Evolutionary conservation across 1,284 basidiomycete genomes (phyloP).

Genomic region (Ganoderma lucidum): DNA sequence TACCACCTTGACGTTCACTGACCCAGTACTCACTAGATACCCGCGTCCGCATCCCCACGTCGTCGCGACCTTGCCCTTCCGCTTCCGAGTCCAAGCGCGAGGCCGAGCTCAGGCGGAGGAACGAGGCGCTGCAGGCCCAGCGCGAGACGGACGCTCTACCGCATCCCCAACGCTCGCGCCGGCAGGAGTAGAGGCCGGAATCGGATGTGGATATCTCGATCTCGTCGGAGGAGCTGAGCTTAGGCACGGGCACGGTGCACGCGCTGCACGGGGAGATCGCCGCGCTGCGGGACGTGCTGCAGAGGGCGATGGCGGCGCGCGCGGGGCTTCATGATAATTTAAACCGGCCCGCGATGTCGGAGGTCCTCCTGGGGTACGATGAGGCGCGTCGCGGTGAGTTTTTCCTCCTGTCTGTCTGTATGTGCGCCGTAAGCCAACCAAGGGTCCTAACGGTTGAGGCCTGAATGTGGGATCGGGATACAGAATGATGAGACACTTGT

Average conservation of each 20-base stretch:
- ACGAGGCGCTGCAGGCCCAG: not conserved
- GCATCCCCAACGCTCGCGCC: not conserved
- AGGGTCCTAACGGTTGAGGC: too few species aligned
- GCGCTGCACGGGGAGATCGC: not conserved
- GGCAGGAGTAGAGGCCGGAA: not conserved
- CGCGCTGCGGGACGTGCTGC: not conserved
- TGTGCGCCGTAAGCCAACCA: too few species aligned
- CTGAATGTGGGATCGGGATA: too few species aligned
- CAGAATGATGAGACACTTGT: too few species aligned
- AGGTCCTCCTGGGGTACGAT: too few species aligned
- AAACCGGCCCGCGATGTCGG: too few species aligned
- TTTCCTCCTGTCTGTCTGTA: too few species aligned
- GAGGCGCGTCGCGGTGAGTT: too few species aligned
- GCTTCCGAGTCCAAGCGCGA: not conserved
- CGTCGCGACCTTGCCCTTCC: too few species aligned
- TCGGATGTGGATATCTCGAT: not conserved
- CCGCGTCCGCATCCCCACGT: too few species aligned
- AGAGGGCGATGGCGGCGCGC: too few species aligned
- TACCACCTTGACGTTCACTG: not conserved
- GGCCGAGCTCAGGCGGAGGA: not conserved
- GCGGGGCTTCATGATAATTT: too few species aligned
- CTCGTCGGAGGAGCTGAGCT: not conserved
- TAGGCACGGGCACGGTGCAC: not conserved
- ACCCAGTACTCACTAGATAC: not conserved
- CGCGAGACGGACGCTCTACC: not conserved